These are phyloP conservation scores for Capsicum rhomboideum DNA, from an alignment of 257 asterid species.

Conservation along the genomic window DNA sequence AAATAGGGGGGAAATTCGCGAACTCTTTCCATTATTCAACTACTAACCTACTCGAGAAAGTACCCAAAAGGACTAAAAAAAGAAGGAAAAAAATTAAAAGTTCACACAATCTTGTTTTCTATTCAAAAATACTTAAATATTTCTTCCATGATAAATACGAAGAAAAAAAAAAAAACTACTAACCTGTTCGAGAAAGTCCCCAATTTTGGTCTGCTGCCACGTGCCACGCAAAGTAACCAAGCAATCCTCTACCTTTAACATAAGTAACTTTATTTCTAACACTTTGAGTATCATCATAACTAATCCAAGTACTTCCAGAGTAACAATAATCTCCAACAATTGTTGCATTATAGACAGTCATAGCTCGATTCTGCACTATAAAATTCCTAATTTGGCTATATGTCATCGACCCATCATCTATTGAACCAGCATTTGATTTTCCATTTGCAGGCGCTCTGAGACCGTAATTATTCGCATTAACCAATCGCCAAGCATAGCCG, in stretches of 20 bases:
- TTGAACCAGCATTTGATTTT: background rate
- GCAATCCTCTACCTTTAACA: slow-evolving; percentile 8
- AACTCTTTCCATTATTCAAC: too few relatives aligned
- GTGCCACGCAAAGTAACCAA: slow-evolving; percentile 13
- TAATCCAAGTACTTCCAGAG: slow-evolving; percentile 22
- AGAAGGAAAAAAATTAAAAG: too few relatives aligned
- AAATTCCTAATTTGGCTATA: slow-evolving; percentile 19
- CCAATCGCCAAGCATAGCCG: too few relatives aligned
- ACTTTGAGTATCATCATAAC: background rate
- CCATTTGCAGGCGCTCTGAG: too few relatives aligned
- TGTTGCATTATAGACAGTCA: slow-evolving; percentile 14
- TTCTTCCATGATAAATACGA: too few relatives aligned
- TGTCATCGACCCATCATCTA: slow-evolving; percentile 8
- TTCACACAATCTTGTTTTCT: background rate
- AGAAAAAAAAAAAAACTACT: background rate
- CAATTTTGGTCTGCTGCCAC: background rate
- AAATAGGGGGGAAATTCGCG: too few relatives aligned
- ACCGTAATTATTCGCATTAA: too few relatives aligned
- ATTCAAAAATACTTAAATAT: background rate
- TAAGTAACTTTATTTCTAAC: slow-evolving; percentile 27
- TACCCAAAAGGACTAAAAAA: too few relatives aligned
- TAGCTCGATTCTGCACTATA: slow-evolving; percentile 12
- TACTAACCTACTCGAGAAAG: too few relatives aligned
- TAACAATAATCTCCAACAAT: slow-evolving; percentile 31
- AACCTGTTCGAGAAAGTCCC: background rate